These are phyloP conservation scores for Penicillium diatomitis DNA, from an alignment of 495 filamentous ascomycete genomes.

Conservation along the genomic window DNA sequence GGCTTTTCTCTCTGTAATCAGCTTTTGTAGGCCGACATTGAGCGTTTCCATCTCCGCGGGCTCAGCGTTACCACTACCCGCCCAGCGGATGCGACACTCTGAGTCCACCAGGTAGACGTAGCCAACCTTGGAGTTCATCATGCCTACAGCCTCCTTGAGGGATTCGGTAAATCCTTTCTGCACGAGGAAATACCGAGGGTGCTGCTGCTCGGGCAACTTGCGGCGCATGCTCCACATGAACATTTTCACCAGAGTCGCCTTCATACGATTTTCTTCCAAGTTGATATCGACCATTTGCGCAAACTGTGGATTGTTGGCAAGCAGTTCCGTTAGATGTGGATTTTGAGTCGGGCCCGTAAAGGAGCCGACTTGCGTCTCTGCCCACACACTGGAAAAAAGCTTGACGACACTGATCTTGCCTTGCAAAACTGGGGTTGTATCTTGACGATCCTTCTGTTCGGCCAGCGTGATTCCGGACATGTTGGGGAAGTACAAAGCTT, in stretches of 20 bases:
- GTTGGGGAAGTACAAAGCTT: slow-evolving; percentile 89
- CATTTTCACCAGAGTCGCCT: slow-evolving; percentile 60
- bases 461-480: slow-evolving; percentile 67
- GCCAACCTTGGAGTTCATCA: slow-evolving; percentile 82
- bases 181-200: slow-evolving; percentile 76
- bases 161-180: slow-evolving; percentile 62
- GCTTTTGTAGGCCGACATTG: slow-evolving; percentile 54
- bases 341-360: slow-evolving; percentile 59
- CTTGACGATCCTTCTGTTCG: slow-evolving; percentile 34
- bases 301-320: slow-evolving; percentile 28
- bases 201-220: slow-evolving; percentile 48
- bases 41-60: slow-evolving; percentile 61
- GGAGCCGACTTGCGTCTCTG: slow-evolving; percentile 63
- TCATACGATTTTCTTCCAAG: slow-evolving; percentile 70
- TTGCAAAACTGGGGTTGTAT: slow-evolving; percentile 64
- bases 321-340: slow-evolving; percentile 47
- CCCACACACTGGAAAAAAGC: slow-evolving; percentile 77
- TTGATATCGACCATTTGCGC: slow-evolving; percentile 80
- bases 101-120: slow-evolving; percentile 90
- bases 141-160: slow-evolving; percentile 67
- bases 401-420: slow-evolving; percentile 69
- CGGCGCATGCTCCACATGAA: slow-evolving; percentile 56
- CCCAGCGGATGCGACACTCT: slow-evolving; percentile 87
- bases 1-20: slow-evolving; percentile 51
- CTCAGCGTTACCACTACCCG: slow-evolving; percentile 71